Evolutionary conservation across 306 rosid species (phyloP), one percentile per base, ranked within the genome.

Genomic region (Cucurbita ficifolia): DNA sequence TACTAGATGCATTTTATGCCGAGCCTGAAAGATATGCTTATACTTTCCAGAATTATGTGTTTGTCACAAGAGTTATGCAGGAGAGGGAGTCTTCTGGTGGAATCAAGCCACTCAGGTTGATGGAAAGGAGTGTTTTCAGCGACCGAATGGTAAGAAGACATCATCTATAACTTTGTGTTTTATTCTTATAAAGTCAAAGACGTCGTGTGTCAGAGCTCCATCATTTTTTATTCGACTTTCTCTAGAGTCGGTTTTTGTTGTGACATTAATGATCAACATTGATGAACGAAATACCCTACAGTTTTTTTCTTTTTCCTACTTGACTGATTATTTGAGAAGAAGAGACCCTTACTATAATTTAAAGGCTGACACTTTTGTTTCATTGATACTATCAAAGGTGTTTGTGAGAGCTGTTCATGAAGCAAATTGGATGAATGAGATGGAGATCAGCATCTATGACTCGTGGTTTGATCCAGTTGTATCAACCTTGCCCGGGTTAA

Each of bases 381-480:
- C 72, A 29, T 71, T 83, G 75, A 78, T 64, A 21, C 51, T 61
- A 65, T 35, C 60, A 10, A 81, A 94, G 98, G 98, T 94, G 43
- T 94, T 94, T 76, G 98, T 94, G 65, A 88, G 98, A 68, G 92
- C 98, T 79, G 98, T 94, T 75, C 97, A 94, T 76, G 98, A 94
- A 84, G 98, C 98, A 7, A 94, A 90, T 14, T 94, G 98, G 98
- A 94, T 94, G 98, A 94, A 84, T 82, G 98, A 87, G 86, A 94
- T 94, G 98, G 98, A 94, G 87, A 90, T 90, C 80, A 94, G 98
- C 81, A 90, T 94, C 63, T 94, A 94, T 50, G 98, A 94, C 83
- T 94, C 98, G 18, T 90, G 98, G 98, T 94, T 94, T 82, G 98
- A 94, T 83, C 98, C 96, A 24, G 98, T 91, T 6, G 98, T 94